A percentile compares a stretch with the other conserved stretches of the same genome.
Conservation (phyloP, 2,329 filamentous ascomycete species). For the Allantophomopsis cytisporea region DNA sequence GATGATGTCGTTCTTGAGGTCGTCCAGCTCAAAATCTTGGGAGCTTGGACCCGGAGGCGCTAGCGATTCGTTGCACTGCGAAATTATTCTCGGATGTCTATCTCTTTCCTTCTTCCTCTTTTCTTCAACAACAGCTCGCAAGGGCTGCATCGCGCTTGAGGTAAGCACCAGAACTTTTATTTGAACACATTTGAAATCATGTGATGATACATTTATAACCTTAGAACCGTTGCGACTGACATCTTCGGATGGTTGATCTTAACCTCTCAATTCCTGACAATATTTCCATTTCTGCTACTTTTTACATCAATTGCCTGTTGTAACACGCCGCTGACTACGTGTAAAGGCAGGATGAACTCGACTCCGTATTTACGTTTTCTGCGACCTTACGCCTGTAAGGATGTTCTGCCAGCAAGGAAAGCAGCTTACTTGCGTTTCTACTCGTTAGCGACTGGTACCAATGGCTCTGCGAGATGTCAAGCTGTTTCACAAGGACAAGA, state of each 20-base stretch:
- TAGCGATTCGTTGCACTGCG: neutral
- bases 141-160: too few species aligned
- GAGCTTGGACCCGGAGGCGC: neutral
- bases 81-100: neutral
- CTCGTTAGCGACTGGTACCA: constrained; percentile 10
- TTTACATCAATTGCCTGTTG: constrained; percentile 1
- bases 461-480: neutral
- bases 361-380: constrained; percentile 33
- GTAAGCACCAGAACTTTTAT: too few species aligned
- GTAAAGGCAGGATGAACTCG: constrained; percentile 27
- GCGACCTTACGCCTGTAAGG: constrained; percentile 36
- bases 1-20: constrained; percentile 1
- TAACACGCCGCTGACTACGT: constrained; percentile 5
- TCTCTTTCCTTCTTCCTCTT: neutral
- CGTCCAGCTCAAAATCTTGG: constrained; percentile 1
- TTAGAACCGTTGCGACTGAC: constrained; percentile 48
- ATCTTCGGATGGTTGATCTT: constrained; percentile 36
- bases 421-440: constrained; percentile 35
- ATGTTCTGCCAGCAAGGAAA: constrained; percentile 20
- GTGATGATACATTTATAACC: constrained; percentile 37
- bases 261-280: constrained; percentile 34
- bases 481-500: neutral
- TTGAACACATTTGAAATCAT: neutral
- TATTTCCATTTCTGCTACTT: constrained; percentile 4
- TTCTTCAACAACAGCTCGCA: neutral